Conservation (phyloP, 768 basidiomycete genomes). For the Trametes cinnabarina region DNA sequence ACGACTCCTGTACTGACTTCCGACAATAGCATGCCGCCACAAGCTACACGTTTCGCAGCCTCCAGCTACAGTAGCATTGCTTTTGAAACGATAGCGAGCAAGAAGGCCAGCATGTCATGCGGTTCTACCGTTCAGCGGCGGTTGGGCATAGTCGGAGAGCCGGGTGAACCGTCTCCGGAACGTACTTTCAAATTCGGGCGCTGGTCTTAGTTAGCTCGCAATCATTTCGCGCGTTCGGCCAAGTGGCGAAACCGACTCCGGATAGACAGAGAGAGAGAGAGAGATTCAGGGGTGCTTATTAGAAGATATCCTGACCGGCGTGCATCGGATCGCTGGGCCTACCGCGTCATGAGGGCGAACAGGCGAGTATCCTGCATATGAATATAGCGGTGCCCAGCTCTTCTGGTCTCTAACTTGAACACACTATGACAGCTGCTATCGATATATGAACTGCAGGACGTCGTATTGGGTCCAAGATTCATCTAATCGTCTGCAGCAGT, state of each 20-base stretch:
- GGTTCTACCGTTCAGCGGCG: not conserved
- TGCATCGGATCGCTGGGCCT: too few species aligned
- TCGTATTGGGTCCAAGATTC: not conserved
- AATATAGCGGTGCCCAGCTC: too few species aligned
- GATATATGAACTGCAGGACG: not conserved
- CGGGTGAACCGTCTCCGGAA: constrained; percentile 1
- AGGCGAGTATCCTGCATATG: too few species aligned
- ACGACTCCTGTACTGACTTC: not conserved
- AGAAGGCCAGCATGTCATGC: not conserved
- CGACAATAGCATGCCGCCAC: not conserved
- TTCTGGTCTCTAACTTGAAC: too few species aligned
- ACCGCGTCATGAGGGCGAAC: too few species aligned
- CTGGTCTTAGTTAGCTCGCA: not conserved
- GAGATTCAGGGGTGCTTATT: too few species aligned
- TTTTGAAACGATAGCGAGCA: not conserved
- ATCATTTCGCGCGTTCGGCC: not conserved
- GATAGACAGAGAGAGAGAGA: too few species aligned
- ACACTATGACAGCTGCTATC: not conserved
- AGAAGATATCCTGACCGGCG: too few species aligned
- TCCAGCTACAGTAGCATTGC: not conserved
- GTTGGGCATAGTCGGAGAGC: not conserved
- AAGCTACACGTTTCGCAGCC: not conserved
- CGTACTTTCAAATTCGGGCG: not conserved
- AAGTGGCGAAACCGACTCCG: not conserved
- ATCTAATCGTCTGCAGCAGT: not conserved